phyloP scores from a whole-genome alignment of 495 filamentous ascomycete genomes.

The Aspergillus nidulans region DNA sequence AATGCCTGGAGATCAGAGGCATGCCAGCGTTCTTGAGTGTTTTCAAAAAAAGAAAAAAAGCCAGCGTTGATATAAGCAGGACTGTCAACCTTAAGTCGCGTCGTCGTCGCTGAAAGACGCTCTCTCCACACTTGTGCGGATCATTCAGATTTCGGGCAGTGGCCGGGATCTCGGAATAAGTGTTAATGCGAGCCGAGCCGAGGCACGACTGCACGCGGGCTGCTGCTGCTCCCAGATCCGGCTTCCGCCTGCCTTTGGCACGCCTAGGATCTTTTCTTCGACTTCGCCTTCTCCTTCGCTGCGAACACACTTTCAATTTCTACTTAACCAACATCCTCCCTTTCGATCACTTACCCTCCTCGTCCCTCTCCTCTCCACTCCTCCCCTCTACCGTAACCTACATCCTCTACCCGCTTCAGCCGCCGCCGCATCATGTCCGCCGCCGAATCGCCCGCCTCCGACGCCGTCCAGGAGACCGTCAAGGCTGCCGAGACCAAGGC shows the following conservation, averaged over 20 bases:
- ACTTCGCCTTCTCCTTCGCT: background rate
- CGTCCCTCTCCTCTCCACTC: slow-evolving; percentile 1
- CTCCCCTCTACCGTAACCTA: slow-evolving; percentile 4
- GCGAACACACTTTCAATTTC: background rate
- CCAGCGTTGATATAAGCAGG: too few species aligned
- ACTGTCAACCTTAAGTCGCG: too few species aligned
- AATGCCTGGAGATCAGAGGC: too few species aligned
- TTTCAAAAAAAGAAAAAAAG: too few species aligned
- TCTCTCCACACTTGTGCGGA: background rate
- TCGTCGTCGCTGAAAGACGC: background rate
- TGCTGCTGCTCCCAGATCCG: slow-evolving; percentile 1
- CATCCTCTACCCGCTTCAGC: slow-evolving; percentile 4
- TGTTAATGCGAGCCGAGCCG: slow-evolving; percentile 31
- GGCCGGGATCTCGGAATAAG: background rate
- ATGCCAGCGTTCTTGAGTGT: too few species aligned
- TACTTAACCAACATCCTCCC: slow-evolving; percentile 4
- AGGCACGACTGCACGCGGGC: slow-evolving; percentile 22
- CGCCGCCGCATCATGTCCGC: slow-evolving; percentile 21
- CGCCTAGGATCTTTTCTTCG: background rate
- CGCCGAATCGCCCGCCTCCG: slow-evolving; percentile 28
- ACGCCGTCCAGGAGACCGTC: slow-evolving; percentile 33
- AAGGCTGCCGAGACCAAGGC: slow-evolving; percentile 32
- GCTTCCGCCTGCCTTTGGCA: background rate
- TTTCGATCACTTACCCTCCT: background rate
- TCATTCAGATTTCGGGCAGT: background rate